A percentile compares a stretch with the other conserved stretches of the same genome.
Conservation (phyloP, 2,329 filamentous ascomycete genomes). For the Colletotrichum trifolii region DNA sequence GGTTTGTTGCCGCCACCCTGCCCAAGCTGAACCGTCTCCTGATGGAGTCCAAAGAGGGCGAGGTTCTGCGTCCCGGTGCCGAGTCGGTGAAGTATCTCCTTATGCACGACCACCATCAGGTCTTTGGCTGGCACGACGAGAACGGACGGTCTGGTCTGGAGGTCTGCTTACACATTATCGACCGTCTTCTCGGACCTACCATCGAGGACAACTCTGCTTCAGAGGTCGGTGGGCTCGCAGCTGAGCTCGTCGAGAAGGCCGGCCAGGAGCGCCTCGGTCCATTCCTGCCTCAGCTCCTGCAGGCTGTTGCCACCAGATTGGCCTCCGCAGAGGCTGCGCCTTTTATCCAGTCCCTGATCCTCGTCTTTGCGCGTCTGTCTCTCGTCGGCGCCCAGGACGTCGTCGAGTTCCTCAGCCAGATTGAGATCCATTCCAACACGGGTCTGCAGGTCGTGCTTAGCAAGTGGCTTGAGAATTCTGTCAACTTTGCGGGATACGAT, state of each 20-base stretch:
- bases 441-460: constrained; percentile 89
- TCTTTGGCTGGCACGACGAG: constrained; percentile 87
- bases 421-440: constrained; percentile 81
- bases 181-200: constrained; percentile 82
- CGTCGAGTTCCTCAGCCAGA: constrained; percentile 87
- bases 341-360: constrained; percentile 94
- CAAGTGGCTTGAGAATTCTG: constrained; percentile 97
- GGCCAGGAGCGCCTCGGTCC: constrained; percentile 91
- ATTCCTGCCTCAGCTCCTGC: constrained; percentile 87
- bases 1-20: constrained; percentile 86
- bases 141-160: constrained; percentile 86
- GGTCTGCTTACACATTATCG: constrained; percentile 89
- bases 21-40: constrained; percentile 88
- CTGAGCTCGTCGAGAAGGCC: constrained; percentile 94
- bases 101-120: constrained; percentile 87
- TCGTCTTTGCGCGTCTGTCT: constrained; percentile 93
- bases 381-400: constrained; percentile 88
- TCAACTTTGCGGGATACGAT: constrained; percentile 98
- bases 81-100: constrained; percentile 90
- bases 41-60: constrained; percentile 85
- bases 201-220: constrained; percentile 95
- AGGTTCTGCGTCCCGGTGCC: constrained; percentile 87
- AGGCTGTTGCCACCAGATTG: constrained; percentile 87
- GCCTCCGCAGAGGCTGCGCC: constrained; percentile 84
- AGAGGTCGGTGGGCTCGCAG: constrained; percentile 95